Evolutionary conservation across 768 basidiomycete genomes (phyloP).

Genomic region (Dentipellis fragilis): DNA sequence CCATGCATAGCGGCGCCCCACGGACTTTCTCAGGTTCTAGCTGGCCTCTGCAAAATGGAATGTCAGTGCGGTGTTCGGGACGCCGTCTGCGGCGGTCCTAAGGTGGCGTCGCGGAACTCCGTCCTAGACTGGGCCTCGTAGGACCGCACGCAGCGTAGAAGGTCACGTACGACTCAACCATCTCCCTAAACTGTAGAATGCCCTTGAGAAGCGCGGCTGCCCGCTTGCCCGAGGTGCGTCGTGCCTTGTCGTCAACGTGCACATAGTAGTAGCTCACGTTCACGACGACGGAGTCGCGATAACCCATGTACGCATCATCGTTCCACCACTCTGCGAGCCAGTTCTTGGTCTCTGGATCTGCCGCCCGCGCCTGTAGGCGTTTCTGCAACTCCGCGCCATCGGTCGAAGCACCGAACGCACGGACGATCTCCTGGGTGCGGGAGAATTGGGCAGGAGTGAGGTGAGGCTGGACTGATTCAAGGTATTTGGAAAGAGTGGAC

Average conservation of each 20-base stretch:
- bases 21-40: slow-evolving; percentile 85
- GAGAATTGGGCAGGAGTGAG: slow-evolving; percentile 54
- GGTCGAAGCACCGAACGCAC: slow-evolving; percentile 60
- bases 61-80: no score
- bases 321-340: slow-evolving; percentile 99
- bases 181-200: slow-evolving; percentile 71
- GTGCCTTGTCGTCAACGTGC: slow-evolving; percentile 57
- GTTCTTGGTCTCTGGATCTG: slow-evolving; percentile 43
- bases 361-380: slow-evolving; percentile 68
- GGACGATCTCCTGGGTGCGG: slow-evolving; percentile 47
- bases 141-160: not conserved
- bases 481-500: slow-evolving; percentile 82
- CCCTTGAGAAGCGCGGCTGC: slow-evolving; percentile 82
- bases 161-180: slow-evolving; percentile 64
- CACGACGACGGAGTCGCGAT: slow-evolving; percentile 84
- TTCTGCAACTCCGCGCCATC: slow-evolving; percentile 65
- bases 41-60: slow-evolving; percentile 34
- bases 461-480: slow-evolving; percentile 74
- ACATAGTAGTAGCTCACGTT: slow-evolving; percentile 94
- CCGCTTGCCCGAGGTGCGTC: slow-evolving; percentile 49
- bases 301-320: slow-evolving; percentile 80
- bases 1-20: slow-evolving; percentile 77
- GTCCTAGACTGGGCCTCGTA: slow-evolving; percentile 1
- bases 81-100: no score
- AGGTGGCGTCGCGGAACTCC: not conserved